A percentile compares a stretch with the other conserved stretches of the same genome.
phyloP scores from a whole-genome alignment of 1,139 yeast genomes.

The Pichia sp. region DNA sequence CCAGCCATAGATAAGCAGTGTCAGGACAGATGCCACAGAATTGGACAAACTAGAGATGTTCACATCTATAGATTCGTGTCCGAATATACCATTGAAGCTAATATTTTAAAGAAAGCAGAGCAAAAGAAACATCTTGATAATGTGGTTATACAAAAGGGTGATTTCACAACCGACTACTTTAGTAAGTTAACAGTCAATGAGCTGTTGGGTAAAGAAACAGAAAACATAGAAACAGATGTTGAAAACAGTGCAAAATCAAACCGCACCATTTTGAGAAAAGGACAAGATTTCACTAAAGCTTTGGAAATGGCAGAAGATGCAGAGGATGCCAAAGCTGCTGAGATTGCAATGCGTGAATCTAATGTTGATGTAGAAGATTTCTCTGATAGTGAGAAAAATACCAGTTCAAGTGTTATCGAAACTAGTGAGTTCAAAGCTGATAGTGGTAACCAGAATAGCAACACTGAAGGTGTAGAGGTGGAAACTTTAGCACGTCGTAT shows the following conservation, averaged over 20 bases:
- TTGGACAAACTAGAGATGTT: conserved; percentile 96
- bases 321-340: conserved; percentile 92
- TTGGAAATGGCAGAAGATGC: conserved; percentile 95
- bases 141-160: conserved; percentile 97
- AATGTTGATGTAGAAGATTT: conserved; percentile 84
- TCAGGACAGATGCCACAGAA: conserved; percentile 98
- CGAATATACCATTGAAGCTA: conserved; percentile 93
- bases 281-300: conserved; percentile 57
- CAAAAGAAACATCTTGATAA: conserved; percentile 94
- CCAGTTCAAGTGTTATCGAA: neutral
- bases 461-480: conserved; percentile 23
- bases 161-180: conserved; percentile 94
- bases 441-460: neutral
- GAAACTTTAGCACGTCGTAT: conserved; percentile 25
- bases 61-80: conserved; percentile 95
- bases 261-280: conserved; percentile 32
- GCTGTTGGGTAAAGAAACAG: conserved; percentile 48
- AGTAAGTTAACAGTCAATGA: conserved; percentile 88
- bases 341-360: conserved; percentile 82
- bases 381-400: conserved; percentile 38
- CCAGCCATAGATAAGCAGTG: conserved; percentile 99
- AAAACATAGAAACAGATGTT: conserved; percentile 31
- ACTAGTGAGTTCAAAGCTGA: neutral
- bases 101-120: conserved; percentile 88
- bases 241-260: conserved; percentile 24